Evolutionary conservation across 108 stramenopile species (phyloP).

Genomic region (Cyclotella sp.): DNA sequence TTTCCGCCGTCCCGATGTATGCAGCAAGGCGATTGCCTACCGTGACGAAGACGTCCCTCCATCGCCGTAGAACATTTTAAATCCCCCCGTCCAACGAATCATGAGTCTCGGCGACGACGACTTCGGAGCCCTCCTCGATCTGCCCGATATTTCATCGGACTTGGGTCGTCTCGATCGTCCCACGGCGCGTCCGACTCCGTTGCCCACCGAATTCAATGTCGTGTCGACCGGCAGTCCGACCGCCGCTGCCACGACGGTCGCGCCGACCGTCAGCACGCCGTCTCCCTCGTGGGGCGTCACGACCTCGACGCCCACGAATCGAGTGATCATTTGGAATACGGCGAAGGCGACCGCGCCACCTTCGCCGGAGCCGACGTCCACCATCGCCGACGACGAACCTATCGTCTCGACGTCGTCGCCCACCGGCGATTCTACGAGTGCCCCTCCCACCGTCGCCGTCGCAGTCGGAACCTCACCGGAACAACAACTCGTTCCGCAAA

Average conservation of each 20-base stretch:
- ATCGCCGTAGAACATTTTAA: too few relatives aligned
- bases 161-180: slow-evolving; percentile 7
- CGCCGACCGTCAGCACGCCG: not conserved
- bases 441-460: not conserved
- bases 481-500: not conserved
- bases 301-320: not conserved
- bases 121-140: not conserved
- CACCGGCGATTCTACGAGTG: not conserved
- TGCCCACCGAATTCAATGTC: too few relatives aligned
- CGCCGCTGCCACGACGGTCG: not conserved
- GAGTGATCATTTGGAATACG: not conserved
- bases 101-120: slow-evolving; percentile 5
- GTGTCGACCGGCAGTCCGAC: not conserved
- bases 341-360: not conserved
- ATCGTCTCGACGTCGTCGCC: not conserved
- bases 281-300: not conserved
- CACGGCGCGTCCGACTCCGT: not conserved
- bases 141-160: slow-evolving; percentile 7
- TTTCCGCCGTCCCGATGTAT: too few relatives aligned
- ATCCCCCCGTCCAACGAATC: too few relatives aligned
- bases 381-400: not conserved
- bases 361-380: not conserved
- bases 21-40: too few relatives aligned
- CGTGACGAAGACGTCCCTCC: too few relatives aligned
- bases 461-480: not conserved